phyloP scores from a whole-genome alignment of 2,329 filamentous ascomycete species.

The Penicillium capsulatum region DNA sequence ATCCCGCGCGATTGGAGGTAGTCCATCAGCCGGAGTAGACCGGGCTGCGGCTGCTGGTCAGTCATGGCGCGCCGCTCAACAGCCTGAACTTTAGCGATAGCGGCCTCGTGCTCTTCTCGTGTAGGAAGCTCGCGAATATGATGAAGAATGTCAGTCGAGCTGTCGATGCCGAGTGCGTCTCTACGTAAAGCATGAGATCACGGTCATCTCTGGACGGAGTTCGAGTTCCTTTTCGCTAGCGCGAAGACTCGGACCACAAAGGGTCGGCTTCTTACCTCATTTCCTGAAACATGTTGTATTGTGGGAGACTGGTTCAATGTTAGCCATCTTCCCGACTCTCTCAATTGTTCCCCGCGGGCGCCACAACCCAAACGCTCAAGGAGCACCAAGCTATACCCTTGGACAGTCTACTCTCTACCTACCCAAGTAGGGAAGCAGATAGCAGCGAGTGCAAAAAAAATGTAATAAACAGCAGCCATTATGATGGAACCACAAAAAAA shows the following conservation, averaged over 20 bases:
- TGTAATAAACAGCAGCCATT: too few species aligned
- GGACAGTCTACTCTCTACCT: too few species aligned
- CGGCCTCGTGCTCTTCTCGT: conserved; percentile 54
- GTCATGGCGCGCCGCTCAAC: conserved; percentile 82
- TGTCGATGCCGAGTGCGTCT: conserved; percentile 65
- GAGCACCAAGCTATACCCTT: too few species aligned
- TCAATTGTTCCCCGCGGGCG: too few species aligned
- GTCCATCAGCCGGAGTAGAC: conserved; percentile 71
- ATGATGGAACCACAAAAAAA: too few species aligned
- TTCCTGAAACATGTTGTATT: conserved; percentile 90
- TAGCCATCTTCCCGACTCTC: conserved; percentile 4
- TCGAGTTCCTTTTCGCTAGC: too few species aligned
- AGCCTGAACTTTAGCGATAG: conserved; percentile 67
- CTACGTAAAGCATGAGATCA: conserved; percentile 18
- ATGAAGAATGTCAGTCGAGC: conserved; percentile 76
- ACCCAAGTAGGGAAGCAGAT: too few species aligned
- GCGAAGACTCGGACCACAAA: too few species aligned
- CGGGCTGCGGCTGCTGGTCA: conserved; percentile 74
- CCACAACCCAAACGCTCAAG: too few species aligned
- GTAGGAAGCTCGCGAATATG: conserved; percentile 74
- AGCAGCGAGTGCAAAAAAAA: too few species aligned
- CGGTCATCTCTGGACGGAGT: too few species aligned
- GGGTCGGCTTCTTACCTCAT: conserved; percentile 74
- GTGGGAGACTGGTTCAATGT: conserved; percentile 62
- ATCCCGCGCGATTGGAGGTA: conserved; percentile 67